Base-by-base conservation (phyloP, 352 stramenopile genomes). In the Pythium guiyangense region DNA sequence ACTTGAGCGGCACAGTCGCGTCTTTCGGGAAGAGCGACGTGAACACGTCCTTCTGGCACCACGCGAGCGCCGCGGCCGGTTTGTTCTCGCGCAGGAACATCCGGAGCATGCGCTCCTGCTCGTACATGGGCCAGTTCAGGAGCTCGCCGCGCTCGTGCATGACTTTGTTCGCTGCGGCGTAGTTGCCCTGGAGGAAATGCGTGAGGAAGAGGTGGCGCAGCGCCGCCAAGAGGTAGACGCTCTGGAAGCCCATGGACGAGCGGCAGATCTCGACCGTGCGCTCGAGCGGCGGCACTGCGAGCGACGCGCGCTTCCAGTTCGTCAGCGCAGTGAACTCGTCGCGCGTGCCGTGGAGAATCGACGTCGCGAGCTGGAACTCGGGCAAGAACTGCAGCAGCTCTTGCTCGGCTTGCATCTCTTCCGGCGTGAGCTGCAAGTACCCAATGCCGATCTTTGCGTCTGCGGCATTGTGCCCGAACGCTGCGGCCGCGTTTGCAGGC, bases 241-340 rank as follows among this genome's bases (percentile, higher is more conserved):
- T 91, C 27, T 88, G 66, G 49, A 78, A 82, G 26, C 81, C 81
- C 81, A 91, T 91, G 52, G 76, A 66, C 39, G 81, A 86, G 66
- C 81, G 81, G 37, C 78, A 89, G 63, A 91, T 89, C 53, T 91
- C 81, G 22, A 75, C 77, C 34, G 81, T 82, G 53, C 81, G 78
- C 63, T 86, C 72, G 14, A 91, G 64, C 40, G 71, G 64, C 25
- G 77, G 73, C 31, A 89, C 31, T 14, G 77, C 78, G 54, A 77
- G 62, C 49, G 71, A 56, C 20, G 77, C 77, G 46, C 73, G 72
- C 43, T 77, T 81, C 31, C 53, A 69, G 57, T 86, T 89, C 4
- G 78, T 42, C n/a, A 79, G 60, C 39, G 59, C 46, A 9, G 69
- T 61, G 43, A 69, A 62, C 34, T 76, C 64, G 10, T 67, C 70